Conservation (phyloP, 1,284 basidiomycete genomes). For the Sparassis latifolia region DNA sequence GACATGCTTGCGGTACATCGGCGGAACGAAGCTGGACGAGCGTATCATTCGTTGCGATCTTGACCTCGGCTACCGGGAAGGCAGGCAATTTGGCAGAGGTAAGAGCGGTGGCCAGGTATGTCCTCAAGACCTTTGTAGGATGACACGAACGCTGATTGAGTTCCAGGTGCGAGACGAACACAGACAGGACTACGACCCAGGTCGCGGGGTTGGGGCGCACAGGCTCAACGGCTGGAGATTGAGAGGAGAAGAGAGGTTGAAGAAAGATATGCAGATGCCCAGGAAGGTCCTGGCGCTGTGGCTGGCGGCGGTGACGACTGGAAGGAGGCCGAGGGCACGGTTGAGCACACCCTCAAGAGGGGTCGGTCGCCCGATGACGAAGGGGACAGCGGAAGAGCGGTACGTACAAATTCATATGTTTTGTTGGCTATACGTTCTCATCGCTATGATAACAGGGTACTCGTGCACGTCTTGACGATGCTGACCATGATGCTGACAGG, state of each 20-base stretch:
- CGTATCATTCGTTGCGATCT: conserved; percentile 97
- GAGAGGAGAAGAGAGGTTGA: conserved; percentile 81
- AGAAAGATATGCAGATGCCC: conserved; percentile 84
- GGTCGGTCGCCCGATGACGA: conserved; percentile 68
- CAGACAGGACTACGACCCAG: conserved; percentile 94
- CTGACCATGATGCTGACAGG: conserved; percentile 49
- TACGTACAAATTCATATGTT: conserved; percentile 26
- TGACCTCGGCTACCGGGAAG: conserved; percentile 97
- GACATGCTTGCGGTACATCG: conserved; percentile 89
- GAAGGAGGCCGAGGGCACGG: conserved; percentile 53
- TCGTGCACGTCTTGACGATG: conserved; percentile 54
- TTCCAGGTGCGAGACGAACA: conserved; percentile 86
- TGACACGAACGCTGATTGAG: not conserved
- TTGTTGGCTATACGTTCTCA: conserved; percentile 4
- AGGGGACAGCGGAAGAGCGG: conserved; percentile 48
- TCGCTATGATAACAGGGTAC: conserved; percentile 28
- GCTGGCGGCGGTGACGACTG: conserved; percentile 83
- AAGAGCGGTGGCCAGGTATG: conserved; percentile 91
- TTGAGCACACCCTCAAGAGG: conserved; percentile 46
- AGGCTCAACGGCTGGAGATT: conserved; percentile 71
- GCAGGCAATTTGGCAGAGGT: conserved; percentile 94
- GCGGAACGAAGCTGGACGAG: conserved; percentile 98
- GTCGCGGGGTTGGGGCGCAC: conserved; percentile 96
- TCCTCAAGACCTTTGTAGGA: not conserved
- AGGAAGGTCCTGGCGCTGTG: conserved; percentile 73